A percentile compares a stretch with the other conserved stretches of the same genome.
Conservation (phyloP, 148 eudicot genomes). For the Rheum nobile region DNA sequence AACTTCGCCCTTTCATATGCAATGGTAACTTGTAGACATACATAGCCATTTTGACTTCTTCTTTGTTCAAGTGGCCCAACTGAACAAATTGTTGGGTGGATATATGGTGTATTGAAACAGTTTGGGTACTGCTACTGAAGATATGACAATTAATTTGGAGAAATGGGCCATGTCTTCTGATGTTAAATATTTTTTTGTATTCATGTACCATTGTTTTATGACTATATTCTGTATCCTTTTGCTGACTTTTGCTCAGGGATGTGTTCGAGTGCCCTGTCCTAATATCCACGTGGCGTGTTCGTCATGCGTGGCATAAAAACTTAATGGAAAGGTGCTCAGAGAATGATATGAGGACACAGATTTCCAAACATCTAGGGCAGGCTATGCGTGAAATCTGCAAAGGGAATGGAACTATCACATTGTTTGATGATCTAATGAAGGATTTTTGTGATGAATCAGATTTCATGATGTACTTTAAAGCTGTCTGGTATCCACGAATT, state of each 20-base stretch:
- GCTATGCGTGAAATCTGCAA: conserved; percentile 44
- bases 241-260: conserved; percentile 49
- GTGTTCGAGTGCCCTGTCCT: conserved; percentile 80
- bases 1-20: neutral
- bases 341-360: conserved; percentile 37
- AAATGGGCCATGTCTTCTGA: neutral
- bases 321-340: conserved; percentile 61
- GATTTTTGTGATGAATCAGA: conserved; percentile 45
- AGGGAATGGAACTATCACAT: conserved; percentile 32
- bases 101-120: neutral
- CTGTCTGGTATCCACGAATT: conserved; percentile 79
- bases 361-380: conserved; percentile 52
- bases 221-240: neutral
- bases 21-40: neutral
- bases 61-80: neutral
- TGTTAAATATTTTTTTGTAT: neutral
- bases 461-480: conserved; percentile 80
- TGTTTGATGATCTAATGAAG: conserved; percentile 50
- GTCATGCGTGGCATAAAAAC: conserved; percentile 94
- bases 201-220: neutral
- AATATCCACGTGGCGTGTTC: conserved; percentile 88
- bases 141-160: neutral
- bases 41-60: neutral
- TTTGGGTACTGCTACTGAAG: neutral
- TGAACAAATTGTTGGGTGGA: no score